These are phyloP conservation scores for Leptosphaerulina australis DNA, from an alignment of 2,329 filamentous ascomycete genomes.

Conservation along the genomic window DNA sequence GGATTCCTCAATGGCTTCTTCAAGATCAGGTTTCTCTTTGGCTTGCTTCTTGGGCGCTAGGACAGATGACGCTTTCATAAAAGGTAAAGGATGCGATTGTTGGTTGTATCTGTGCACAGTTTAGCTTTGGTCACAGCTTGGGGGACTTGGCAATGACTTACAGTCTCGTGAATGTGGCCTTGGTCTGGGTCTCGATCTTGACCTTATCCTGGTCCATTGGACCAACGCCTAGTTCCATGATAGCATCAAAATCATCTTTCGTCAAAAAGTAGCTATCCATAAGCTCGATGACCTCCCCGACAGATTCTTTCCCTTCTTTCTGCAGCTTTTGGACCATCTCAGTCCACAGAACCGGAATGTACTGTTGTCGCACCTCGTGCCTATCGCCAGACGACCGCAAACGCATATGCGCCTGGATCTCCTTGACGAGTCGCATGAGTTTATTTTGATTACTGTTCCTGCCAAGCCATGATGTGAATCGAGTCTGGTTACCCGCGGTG, in stretches of 20 bases:
- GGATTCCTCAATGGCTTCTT: constrained; percentile 93
- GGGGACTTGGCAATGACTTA: constrained; percentile 62
- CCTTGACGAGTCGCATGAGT: constrained; percentile 80
- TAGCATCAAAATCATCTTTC: constrained; percentile 90
- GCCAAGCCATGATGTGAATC: constrained; percentile 91
- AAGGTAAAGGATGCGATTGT: constrained; percentile 86
- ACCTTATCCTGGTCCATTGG: constrained; percentile 76
- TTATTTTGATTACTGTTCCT: constrained; percentile 84
- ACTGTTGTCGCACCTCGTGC: constrained; percentile 92
- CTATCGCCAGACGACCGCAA: constrained; percentile 87
- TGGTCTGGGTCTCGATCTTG: constrained; percentile 83
- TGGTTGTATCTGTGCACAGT: constrained; percentile 82
- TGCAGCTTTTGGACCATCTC: constrained; percentile 76
- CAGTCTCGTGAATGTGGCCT: constrained; percentile 85
- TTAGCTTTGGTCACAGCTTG: too few species aligned
- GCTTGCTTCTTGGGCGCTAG: constrained; percentile 72
- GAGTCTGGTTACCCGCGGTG: constrained; percentile 67
- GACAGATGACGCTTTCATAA: constrained; percentile 89
- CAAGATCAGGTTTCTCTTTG: constrained; percentile 85
- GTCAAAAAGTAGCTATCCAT: constrained; percentile 99
- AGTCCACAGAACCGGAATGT: constrained; percentile 86
- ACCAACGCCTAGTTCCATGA: constrained; percentile 89
- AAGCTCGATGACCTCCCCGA: constrained; percentile 83
- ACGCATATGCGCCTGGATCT: constrained; percentile 97
- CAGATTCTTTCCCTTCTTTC: constrained; percentile 78